Percentiles rank a stretch among this genome's conserved stretches.
Evolutionary conservation across 495 filamentous ascomycete genomes (phyloP).

Genomic region (Durotheca rogersii): DNA sequence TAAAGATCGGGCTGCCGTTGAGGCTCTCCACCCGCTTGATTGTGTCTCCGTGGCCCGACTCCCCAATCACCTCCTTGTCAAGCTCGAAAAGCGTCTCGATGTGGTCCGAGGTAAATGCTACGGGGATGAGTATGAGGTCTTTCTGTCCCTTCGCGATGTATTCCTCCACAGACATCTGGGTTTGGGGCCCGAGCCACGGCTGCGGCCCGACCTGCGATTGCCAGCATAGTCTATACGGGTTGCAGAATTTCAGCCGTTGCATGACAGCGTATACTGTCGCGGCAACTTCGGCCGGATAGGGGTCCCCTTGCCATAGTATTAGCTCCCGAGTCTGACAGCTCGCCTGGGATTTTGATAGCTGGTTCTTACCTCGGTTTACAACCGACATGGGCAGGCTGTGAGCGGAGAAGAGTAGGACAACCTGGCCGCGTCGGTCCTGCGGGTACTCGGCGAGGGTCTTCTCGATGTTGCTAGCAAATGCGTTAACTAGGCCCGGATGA

Average conservation of each 20-base stretch:
- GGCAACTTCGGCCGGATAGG: slow-evolving; percentile 94
- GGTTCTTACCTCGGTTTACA: slow-evolving; percentile 73
- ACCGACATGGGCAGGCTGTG: slow-evolving; percentile 97
- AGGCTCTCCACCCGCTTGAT: slow-evolving; percentile 92
- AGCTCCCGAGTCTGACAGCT: slow-evolving; percentile 17
- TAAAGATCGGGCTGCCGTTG: slow-evolving; percentile 90
- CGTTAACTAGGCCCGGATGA: slow-evolving; percentile 85
- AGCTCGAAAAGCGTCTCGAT: slow-evolving; percentile 97
- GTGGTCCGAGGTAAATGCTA: slow-evolving; percentile 97
- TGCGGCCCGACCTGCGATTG: slow-evolving; percentile 96
- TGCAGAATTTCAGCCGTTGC: slow-evolving; percentile 78
- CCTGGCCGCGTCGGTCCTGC: slow-evolving; percentile 69
- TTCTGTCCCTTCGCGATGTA: slow-evolving; percentile 90
- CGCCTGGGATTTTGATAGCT: background rate
- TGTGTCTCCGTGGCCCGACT: slow-evolving; percentile 71
- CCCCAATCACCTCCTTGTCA: slow-evolving; percentile 92
- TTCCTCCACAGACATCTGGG: slow-evolving; percentile 77
- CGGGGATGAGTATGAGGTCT: slow-evolving; percentile 88
- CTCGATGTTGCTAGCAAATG: slow-evolving; percentile 88
- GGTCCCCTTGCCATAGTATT: slow-evolving; percentile 64
- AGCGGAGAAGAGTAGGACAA: slow-evolving; percentile 89
- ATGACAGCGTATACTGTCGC: slow-evolving; percentile 98
- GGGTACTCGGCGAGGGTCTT: slow-evolving; percentile 79
- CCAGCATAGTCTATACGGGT: slow-evolving; percentile 94
- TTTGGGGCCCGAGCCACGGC: slow-evolving; percentile 96